Percentiles rank a stretch among this genome's conserved stretches.
phyloP scores from a whole-genome alignment of 2,329 filamentous ascomycete genomes.

The Colletotrichum sp. region DNA sequence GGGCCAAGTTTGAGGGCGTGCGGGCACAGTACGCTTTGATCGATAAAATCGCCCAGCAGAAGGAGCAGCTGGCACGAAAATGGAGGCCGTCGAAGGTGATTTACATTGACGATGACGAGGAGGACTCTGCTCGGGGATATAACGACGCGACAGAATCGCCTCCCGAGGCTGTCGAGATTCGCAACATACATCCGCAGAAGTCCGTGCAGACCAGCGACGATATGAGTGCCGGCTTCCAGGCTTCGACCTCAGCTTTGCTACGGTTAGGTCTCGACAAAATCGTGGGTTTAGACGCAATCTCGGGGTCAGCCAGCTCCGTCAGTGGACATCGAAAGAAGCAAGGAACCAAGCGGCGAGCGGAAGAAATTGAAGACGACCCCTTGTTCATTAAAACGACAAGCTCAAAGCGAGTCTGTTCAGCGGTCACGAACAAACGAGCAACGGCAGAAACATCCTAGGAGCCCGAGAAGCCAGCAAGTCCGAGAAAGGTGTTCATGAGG shows the following conservation, averaged over 20 bases:
- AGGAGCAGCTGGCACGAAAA: not conserved
- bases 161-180: not conserved
- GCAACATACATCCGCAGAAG: not conserved
- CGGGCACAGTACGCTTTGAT: not conserved
- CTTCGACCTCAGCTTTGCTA: fast-evolving
- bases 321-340: not conserved
- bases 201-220: not conserved
- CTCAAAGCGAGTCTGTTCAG: not conserved
- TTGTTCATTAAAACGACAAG: not conserved
- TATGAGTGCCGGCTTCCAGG: fast-evolving
- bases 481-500: not conserved
- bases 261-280: no score
- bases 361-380: not conserved
- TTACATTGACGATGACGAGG: not conserved
- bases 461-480: not conserved
- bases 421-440: not conserved
- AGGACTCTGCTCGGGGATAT: not conserved
- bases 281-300: not conserved
- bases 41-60: not conserved
- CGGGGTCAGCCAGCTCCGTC: fast-evolving
- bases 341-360: not conserved
- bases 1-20: not conserved
- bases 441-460: not conserved
- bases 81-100: not conserved
- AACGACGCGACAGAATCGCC: not conserved